phyloP scores from a whole-genome alignment of 176 grass and related monocot genomes.

The Elymus sibiricus region DNA sequence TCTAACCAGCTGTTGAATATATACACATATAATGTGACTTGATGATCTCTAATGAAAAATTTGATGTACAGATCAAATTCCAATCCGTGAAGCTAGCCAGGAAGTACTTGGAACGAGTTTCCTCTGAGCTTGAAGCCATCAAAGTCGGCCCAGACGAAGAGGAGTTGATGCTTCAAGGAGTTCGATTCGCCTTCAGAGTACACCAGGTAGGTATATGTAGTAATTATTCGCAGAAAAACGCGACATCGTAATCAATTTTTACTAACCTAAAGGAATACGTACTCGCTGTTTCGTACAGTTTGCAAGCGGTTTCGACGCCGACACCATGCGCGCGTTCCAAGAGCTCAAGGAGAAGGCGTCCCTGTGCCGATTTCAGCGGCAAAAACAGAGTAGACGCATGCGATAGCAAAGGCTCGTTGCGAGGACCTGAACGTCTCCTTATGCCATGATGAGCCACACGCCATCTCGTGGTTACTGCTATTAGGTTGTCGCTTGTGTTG shows the following conservation, averaged over 20 bases:
- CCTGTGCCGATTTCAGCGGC: conserved; percentile 50
- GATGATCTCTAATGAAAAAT: not conserved
- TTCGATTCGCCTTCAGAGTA: conserved; percentile 93
- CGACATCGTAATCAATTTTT: too few species aligned
- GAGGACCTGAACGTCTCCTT: conserved; percentile 36
- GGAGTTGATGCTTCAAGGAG: conserved; percentile 93
- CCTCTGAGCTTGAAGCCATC: conserved; percentile 66
- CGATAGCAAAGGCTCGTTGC: conserved; percentile 56
- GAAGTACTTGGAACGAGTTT: conserved; percentile 88
- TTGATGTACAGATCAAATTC: conserved; percentile 71
- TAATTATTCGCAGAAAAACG: not conserved
- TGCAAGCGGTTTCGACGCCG: conserved; percentile 86
- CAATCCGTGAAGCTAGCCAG: conserved; percentile 85
- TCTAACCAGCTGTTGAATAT: not conserved
- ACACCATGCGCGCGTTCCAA: conserved; percentile 95
- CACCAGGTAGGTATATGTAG: conserved; percentile 63
- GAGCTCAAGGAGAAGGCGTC: conserved; percentile 95
- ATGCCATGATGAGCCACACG: not conserved
- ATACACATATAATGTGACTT: not conserved
- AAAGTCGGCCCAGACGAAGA: conserved; percentile 75
- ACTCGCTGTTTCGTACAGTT: conserved; percentile 48
- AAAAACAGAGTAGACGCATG: conserved; percentile 42
- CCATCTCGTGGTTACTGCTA: not conserved
- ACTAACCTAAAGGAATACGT: not conserved
- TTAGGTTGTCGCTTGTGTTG: conserved; percentile 20